These are phyloP conservation scores for Trichoderma simmonsii DNA, from an alignment of 2,329 filamentous ascomycete genomes.

Conservation along the genomic window DNA sequence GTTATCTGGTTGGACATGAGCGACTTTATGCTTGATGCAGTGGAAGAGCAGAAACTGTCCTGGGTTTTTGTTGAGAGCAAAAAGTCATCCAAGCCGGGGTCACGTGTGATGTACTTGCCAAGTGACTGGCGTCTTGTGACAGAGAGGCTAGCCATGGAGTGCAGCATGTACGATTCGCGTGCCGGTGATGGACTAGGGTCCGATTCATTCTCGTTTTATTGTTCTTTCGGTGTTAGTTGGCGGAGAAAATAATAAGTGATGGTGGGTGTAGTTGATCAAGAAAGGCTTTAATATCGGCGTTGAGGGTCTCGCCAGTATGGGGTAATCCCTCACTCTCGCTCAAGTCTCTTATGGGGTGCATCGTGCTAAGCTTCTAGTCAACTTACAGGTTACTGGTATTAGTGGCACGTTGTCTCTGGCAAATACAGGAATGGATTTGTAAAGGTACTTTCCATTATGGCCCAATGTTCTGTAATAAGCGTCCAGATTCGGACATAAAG, in stretches of 20 bases:
- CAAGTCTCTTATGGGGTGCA: not conserved
- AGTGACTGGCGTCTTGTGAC: constrained; percentile 3
- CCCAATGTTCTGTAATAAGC: not conserved
- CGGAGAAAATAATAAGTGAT: not conserved
- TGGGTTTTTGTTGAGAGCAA: not conserved
- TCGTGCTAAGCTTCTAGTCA: not conserved
- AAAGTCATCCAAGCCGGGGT: not conserved
- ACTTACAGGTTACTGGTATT: not conserved
- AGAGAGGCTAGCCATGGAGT: constrained; percentile 1
- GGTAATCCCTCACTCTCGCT: not conserved
- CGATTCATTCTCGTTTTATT: not conserved
- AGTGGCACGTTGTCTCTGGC: not conserved
- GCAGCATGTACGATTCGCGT: constrained; percentile 17
- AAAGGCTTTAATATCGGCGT: not conserved
- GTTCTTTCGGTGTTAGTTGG: not conserved
- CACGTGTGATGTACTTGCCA: not conserved
- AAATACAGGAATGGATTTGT: not conserved
- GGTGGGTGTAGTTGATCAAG: not conserved
- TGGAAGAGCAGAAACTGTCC: not conserved
- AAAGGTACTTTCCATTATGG: not conserved
- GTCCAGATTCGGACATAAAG: no score
- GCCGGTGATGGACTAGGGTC: not conserved
- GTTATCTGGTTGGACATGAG: constrained; percentile 17
- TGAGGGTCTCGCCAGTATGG: not conserved
- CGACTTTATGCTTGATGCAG: not conserved